These are phyloP conservation scores for Withania somnifera DNA, from an alignment of 305 asterid genomes.

Conservation along the genomic window DNA sequence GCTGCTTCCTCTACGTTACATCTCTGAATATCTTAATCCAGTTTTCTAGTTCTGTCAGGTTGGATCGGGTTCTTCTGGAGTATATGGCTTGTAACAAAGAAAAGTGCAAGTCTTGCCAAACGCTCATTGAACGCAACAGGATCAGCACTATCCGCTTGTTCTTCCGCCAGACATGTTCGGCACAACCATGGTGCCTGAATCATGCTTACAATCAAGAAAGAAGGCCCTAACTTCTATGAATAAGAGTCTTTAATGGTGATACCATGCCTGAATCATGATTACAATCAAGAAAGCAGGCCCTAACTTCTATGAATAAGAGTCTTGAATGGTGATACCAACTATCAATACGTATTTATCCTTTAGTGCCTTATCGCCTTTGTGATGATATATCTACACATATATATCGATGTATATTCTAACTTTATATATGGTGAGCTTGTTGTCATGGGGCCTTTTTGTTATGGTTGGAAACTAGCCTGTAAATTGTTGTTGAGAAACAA, in stretches of 20 bases:
- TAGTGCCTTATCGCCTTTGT: background rate
- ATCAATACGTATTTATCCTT: background rate
- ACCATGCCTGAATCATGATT: slow-evolving; percentile 4
- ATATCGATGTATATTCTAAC: background rate
- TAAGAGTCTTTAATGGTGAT: background rate
- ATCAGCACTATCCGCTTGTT: slow-evolving; percentile 46
- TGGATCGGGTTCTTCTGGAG: slow-evolving; percentile 66
- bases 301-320: background rate
- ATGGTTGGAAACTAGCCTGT: background rate
- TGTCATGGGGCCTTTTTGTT: background rate
- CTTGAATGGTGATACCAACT: background rate
- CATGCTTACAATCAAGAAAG: slow-evolving; percentile 3
- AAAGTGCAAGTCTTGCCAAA: slow-evolving; percentile 42
- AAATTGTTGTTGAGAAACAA: background rate
- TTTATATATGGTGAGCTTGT: background rate
- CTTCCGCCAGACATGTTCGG: slow-evolving; percentile 26
- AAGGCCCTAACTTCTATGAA: background rate
- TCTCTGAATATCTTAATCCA: background rate
- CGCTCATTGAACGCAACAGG: slow-evolving; percentile 40
- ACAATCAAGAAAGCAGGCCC: background rate
- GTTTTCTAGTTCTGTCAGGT: slow-evolving; percentile 27
- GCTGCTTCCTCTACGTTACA: background rate
- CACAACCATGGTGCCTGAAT: background rate
- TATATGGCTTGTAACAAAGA: slow-evolving; percentile 42
- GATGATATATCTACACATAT: background rate